Base-by-base conservation (phyloP, 306 rosid genomes). In the Citrullus mucosospermus region DNA sequence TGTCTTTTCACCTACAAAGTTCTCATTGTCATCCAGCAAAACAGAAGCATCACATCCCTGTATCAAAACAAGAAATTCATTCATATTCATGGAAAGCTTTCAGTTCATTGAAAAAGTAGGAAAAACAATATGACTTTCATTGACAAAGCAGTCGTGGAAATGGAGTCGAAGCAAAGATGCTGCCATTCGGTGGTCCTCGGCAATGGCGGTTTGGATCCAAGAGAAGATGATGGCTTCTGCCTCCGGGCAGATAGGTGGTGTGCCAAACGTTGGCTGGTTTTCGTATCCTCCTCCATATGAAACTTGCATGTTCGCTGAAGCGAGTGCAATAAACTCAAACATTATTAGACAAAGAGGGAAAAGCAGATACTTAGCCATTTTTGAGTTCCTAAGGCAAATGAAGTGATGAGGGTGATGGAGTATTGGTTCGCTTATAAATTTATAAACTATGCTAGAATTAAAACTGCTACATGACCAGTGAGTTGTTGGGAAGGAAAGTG, bases 31-130 rank as follows among this genome's bases (percentile, higher is more conserved):
- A 79, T 92, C 98, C 51, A 96, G 67, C 80, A 96, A 79, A 17
- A 92, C 98, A 1, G 98, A 96, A 75, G 89, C 97, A 78, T 92
- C 97, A 80, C 97, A 91, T 0, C 99, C 96, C 97, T 95, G 83
- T 62, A 83, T 7, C 12, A 69, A 53, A 48, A 46, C 8, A 25
- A 70, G 10, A 36, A 41, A 39, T 17, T 8, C 20, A 11, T 28
- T 51, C 43, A 72, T 15, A 53, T 39, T 15, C 16, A 50, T 16
- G 3, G 4, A 9, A 53, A 53, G 18, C 44, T 28, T 6, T 30
- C 66, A 5, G 18, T 1, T 6, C 30, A 41, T 1, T 13, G 38
- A 20, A 38, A 78, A 0, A 17, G 10, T 4, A 46, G 14, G 11
- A 44, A 18, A 22, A 43, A 4, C 2, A 48, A 0, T 46, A 30